Base-by-base conservation (phyloP, 2,329 filamentous ascomycete genomes). In the Chrysoporthe austroafricana region DNA sequence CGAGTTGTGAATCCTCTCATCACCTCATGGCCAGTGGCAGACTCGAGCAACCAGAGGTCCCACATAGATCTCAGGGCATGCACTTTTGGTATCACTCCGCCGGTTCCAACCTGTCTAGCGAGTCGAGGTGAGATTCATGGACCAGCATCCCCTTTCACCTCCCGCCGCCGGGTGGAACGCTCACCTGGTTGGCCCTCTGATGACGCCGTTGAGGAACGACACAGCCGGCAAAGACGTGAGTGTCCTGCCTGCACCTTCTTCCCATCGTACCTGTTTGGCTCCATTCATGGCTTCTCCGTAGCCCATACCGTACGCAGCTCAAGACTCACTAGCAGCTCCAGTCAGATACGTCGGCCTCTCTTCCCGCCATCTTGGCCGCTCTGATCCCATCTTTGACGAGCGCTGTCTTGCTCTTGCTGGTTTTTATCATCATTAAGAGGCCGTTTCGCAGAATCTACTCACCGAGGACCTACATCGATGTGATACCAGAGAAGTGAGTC, bases 381-480 rank as follows among this genome's bases (percentile, higher is more conserved):
- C 62, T 72, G 36, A 44, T 73, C 32, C 71, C 71, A 4, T 71
- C 71, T 9, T 52, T 73, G 36, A 52, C 57, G 34, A 69, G 66
- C n/a, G 70, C 70, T 34, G 52, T 69, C 18, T 16, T 71, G 34
- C 67, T 71, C 39, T 62, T 73, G 34, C 18, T 62, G 3, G 60
- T 70, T 16, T 73, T 73, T 50, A 59, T 70, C 43, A 34, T 72
- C 13, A 67, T 73, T 52, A 69, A 63, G n/a, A 69, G 66, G 39
- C 70, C 65, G 2, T 70, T 71, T 36, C 69, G 68, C 21, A 64
- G 70, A 46, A 69, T 73, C 39, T 73, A 73, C 56, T 66, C 70
- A 2, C 71, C 71, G 13, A 64, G 71, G 36, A 73, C 71, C 9
- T 73, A 71, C 59, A 72, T 73, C 13, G 71, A 70, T 39, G 52